These are phyloP conservation scores for Aspergillus aculeatus DNA, from an alignment of 2,329 filamentous ascomycete species.

Conservation along the genomic window DNA sequence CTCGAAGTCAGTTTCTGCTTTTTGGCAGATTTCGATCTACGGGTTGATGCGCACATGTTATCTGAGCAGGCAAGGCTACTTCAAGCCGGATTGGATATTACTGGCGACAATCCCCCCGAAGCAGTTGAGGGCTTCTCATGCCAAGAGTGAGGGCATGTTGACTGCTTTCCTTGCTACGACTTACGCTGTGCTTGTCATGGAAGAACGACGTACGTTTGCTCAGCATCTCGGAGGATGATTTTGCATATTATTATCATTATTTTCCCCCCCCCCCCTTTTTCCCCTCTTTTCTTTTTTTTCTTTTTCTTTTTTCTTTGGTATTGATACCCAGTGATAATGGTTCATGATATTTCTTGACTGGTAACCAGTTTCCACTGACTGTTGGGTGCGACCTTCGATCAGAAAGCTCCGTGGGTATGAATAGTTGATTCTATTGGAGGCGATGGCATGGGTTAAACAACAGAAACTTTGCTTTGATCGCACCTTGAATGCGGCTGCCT, in stretches of 20 bases:
- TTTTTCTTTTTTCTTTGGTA: neutral
- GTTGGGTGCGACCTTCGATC: too few species aligned
- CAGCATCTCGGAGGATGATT: neutral
- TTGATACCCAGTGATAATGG: neutral
- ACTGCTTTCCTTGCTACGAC: neutral
- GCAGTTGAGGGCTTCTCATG: neutral
- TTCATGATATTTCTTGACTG: neutral
- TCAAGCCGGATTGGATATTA: conserved; percentile 10
- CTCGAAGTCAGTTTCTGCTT: conserved; percentile 90
- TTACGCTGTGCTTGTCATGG: neutral
- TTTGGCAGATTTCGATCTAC: conserved; percentile 77
- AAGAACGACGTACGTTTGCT: neutral
- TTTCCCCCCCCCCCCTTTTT: too few species aligned
- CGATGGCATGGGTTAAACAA: neutral
- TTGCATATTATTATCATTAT: neutral
- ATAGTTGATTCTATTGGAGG: neutral
- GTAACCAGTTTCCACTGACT: neutral
- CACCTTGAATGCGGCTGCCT: conserved; percentile 2
- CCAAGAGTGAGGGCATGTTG: neutral
- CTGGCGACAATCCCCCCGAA: neutral
- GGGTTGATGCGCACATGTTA: conserved; percentile 60
- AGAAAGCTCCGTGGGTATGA: neutral
- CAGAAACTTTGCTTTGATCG: neutral
- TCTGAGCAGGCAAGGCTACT: conserved; percentile 49
- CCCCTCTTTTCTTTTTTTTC: too few species aligned